phyloP scores from a whole-genome alignment of 208 protist species.

The Leishmania major region DNA sequence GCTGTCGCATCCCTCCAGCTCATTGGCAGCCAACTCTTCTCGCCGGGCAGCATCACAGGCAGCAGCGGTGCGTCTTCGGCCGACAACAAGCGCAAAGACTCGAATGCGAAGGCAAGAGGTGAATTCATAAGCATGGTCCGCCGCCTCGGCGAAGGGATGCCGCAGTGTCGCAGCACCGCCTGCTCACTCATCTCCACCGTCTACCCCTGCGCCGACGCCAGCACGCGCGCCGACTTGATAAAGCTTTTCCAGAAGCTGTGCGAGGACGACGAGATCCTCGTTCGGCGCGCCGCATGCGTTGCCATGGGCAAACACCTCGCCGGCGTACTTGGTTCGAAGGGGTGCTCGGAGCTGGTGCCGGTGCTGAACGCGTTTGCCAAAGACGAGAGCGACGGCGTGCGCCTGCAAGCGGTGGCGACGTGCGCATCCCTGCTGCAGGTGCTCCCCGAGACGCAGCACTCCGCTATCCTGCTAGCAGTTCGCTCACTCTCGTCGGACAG shows the following conservation, averaged over 20 bases:
- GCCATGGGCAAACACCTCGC: constrained; percentile 88
- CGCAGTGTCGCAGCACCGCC: constrained; percentile 95
- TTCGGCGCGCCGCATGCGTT: constrained; percentile 94
- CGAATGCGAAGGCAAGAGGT: constrained; percentile 57
- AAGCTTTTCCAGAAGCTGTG: constrained; percentile 86
- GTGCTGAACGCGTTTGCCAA: constrained; percentile 88
- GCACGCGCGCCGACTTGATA: constrained; percentile 65
- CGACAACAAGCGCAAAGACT: constrained; percentile 13
- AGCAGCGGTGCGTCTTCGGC: constrained; percentile 6
- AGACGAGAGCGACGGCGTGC: constrained; percentile 97
- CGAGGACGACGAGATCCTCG: constrained; percentile 97
- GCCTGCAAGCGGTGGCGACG: constrained; percentile 95
- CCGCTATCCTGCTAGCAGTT: constrained; percentile 82
- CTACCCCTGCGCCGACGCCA: constrained; percentile 74
- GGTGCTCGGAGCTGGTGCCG: constrained; percentile 88
- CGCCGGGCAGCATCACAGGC: constrained; percentile 20
- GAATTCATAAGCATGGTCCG: constrained; percentile 90
- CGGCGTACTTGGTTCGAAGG: constrained; percentile 57
- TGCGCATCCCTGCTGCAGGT: constrained; percentile 87
- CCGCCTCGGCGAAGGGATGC: constrained; percentile 91
- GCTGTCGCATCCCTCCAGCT: constrained; percentile 82
- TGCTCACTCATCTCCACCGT: constrained; percentile 92
- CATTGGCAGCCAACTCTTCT: constrained; percentile 76
- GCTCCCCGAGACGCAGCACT: constrained; percentile 81
- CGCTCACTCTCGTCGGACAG: constrained; percentile 85